Conservation (phyloP, 1,284 basidiomycete genomes). For the Ganoderma resinaceum region DNA sequence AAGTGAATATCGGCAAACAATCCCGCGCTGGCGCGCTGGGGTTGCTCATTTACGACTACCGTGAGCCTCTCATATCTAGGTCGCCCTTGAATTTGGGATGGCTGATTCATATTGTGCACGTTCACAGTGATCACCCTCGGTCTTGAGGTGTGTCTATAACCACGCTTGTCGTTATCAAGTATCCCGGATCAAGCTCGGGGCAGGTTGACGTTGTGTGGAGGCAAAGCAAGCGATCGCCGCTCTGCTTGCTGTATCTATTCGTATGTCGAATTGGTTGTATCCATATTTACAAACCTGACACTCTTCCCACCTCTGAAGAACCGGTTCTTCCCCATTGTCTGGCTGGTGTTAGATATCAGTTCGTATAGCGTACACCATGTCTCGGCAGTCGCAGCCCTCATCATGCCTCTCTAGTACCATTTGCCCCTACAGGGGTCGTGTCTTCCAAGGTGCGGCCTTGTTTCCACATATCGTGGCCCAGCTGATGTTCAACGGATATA, state of each 20-base stretch:
- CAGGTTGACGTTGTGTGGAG: not conserved
- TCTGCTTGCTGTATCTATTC: not conserved
- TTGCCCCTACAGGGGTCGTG: slow-evolving; percentile 14
- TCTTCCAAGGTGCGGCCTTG: slow-evolving; percentile 14
- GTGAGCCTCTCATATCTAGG: not conserved
- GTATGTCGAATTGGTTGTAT: not conserved
- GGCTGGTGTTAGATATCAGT: slow-evolving; percentile 23
- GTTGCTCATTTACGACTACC: slow-evolving; percentile 1
- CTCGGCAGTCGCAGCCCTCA: not conserved
- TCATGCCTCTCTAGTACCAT: slow-evolving; percentile 16
- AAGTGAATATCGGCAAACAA: slow-evolving; percentile 4
- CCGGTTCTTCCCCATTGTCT: slow-evolving; percentile 29
- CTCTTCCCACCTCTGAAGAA: slow-evolving; percentile 20
- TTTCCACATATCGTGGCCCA: not conserved
- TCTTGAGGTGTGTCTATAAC: not conserved
- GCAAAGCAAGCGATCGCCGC: not conserved
- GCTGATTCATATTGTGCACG: not conserved
- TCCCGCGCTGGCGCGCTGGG: not conserved
- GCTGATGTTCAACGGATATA: not conserved
- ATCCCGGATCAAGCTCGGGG: not conserved
- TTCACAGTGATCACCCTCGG: not conserved
- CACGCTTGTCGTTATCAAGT: too few relatives aligned
- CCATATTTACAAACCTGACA: not conserved
- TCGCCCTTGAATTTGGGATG: too few relatives aligned
- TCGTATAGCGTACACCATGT: not conserved